phyloP scores from a whole-genome alignment of 805 yeast genomes.

The Metschnikowia colocasiae region DNA sequence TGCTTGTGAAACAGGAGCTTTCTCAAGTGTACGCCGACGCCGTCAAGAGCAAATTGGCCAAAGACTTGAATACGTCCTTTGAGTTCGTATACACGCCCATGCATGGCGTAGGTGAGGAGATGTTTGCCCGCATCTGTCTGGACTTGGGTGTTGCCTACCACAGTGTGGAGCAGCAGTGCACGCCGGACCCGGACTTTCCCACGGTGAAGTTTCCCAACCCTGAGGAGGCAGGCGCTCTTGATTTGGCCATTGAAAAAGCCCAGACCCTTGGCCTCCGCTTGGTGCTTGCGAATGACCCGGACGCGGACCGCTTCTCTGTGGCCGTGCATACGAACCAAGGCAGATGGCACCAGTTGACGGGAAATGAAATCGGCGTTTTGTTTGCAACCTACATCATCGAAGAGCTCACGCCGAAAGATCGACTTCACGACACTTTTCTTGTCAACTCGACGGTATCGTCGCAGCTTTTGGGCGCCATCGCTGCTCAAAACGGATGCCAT shows the following conservation, averaged over 20 bases:
- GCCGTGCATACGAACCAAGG: slow-evolving; percentile 51
- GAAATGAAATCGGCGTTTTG: slow-evolving; percentile 85
- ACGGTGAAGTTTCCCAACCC: slow-evolving; percentile 93
- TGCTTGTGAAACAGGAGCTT: slow-evolving; percentile 41
- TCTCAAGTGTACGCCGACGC: slow-evolving; percentile 38
- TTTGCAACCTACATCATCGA: slow-evolving; percentile 66
- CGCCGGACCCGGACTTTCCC: slow-evolving; percentile 81
- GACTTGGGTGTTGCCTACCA: slow-evolving; percentile 33
- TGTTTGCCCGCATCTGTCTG: slow-evolving; percentile 43
- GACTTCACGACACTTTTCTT: slow-evolving; percentile 45
- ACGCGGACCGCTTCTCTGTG: slow-evolving; percentile 89
- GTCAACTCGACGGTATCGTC: slow-evolving; percentile 92
- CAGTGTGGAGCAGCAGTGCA: slow-evolving; percentile 59
- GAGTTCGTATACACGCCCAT: slow-evolving; percentile 84
- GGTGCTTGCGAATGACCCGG: slow-evolving; percentile 92
- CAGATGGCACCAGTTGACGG: slow-evolving; percentile 77
- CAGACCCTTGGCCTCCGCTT: slow-evolving; percentile 45
- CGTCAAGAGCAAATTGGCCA: slow-evolving; percentile 29
- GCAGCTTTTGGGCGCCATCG: slow-evolving; percentile 70
- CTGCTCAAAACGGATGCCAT: slow-evolving; percentile 54
- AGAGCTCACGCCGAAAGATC: slow-evolving; percentile 20
- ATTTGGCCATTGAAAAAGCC: slow-evolving; percentile 63
- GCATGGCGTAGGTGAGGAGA: slow-evolving; percentile 88
- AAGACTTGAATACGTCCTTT: slow-evolving; percentile 24
- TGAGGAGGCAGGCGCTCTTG: slow-evolving; percentile 89